Percentiles rank a stretch among this genome's conserved stretches.
phyloP scores from a whole-genome alignment of 1,284 basidiomycete species.

The Meripilus lineatus region DNA sequence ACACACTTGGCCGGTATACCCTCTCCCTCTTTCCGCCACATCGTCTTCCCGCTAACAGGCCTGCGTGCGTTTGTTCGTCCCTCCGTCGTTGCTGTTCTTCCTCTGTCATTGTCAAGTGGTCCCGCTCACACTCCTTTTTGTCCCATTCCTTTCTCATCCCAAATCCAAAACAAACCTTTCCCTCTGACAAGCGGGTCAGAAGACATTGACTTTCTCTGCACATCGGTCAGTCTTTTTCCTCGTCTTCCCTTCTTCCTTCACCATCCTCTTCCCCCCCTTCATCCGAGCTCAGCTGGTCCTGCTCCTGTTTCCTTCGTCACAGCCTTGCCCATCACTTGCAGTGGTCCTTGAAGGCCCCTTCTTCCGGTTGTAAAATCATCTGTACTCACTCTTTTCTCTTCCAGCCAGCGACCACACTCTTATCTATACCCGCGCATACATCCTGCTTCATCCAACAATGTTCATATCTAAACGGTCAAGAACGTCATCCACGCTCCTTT shows the following conservation, averaged over 20 bases:
- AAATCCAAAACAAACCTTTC: not conserved
- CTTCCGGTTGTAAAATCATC: slow-evolving; percentile 5
- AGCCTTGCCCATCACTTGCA: slow-evolving; percentile 1
- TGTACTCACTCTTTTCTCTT: slow-evolving; percentile 7
- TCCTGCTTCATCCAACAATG: slow-evolving; percentile 29
- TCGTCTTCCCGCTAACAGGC: too few species aligned
- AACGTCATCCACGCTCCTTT: slow-evolving; percentile 58
- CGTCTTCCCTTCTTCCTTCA: slow-evolving; percentile 11
- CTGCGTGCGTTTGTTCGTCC: too few species aligned
- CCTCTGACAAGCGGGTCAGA: not conserved
- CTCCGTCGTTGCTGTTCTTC: too few species aligned
- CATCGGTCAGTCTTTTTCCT: slow-evolving; percentile 13
- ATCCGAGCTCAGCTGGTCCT: slow-evolving; percentile 15
- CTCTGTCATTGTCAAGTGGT: too few species aligned
- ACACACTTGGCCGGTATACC: too few species aligned
- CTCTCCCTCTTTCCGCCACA: too few species aligned
- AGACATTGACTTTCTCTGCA: slow-evolving; percentile 1
- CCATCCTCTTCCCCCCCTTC: slow-evolving; percentile 7
- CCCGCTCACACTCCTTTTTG: slow-evolving; percentile 2
- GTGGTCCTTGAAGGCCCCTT: slow-evolving; percentile 11
- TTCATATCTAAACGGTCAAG: slow-evolving; percentile 38
- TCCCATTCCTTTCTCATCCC: slow-evolving; percentile 6
- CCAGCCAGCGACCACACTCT: slow-evolving; percentile 1
- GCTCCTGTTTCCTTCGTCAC: slow-evolving; percentile 7
- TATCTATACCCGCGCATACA: not conserved